Evolutionary conservation across 495 filamentous ascomycete genomes (phyloP).

Genomic region (Aspergillus cavernicola): DNA sequence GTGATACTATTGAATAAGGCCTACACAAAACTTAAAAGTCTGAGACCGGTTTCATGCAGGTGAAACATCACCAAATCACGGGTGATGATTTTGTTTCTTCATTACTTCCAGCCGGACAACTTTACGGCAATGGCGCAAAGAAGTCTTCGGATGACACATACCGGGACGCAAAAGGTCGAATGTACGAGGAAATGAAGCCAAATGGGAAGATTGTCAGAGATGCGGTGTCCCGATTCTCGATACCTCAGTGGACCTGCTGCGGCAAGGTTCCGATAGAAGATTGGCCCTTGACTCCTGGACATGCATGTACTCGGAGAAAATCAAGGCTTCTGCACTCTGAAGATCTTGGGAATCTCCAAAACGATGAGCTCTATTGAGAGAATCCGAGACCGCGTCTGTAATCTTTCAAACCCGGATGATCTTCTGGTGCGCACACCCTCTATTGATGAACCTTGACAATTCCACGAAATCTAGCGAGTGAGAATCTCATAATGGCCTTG

Average conservation of each 20-base stretch:
- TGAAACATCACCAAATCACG: background rate
- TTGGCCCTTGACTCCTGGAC: background rate
- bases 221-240: background rate
- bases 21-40: conserved; percentile 5
- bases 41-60: conserved; percentile 10
- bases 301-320: conserved; percentile 1
- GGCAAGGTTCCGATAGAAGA: background rate
- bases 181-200: background rate
- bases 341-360: background rate
- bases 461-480: background rate
- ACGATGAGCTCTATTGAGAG: background rate
- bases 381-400: too few species aligned
- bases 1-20: background rate
- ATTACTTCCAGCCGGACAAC: too few species aligned
- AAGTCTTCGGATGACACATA: too few species aligned
- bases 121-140: too few species aligned
- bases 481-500: too few species aligned
- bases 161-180: background rate
- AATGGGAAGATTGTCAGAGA: too few species aligned
- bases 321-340: background rate
- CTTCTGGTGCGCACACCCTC: background rate
- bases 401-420: background rate
- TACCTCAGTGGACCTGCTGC: background rate
- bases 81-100: too few species aligned
- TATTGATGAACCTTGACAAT: background rate